Evolutionary conservation across 305 asterid genomes (phyloP).

Genomic region (Fraxinus platypoda): DNA sequence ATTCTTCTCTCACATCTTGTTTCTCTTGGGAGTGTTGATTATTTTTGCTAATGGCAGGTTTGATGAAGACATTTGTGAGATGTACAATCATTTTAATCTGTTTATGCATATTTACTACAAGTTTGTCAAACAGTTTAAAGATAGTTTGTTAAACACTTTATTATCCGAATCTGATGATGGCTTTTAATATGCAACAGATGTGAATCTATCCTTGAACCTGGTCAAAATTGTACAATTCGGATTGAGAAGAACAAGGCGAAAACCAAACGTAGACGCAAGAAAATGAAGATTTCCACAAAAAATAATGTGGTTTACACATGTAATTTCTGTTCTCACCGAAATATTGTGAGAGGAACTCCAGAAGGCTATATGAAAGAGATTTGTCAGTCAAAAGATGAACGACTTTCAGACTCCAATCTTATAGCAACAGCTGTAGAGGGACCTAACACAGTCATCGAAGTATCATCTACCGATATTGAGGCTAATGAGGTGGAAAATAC

Average conservation of each 20-base stretch:
- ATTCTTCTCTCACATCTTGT: neutral
- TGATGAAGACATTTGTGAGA: neutral
- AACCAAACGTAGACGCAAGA: constrained; percentile 32
- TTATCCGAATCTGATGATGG: constrained; percentile 13
- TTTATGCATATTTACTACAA: neutral
- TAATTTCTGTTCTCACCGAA: constrained; percentile 62
- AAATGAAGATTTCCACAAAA: constrained; percentile 26
- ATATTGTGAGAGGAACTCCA: constrained; percentile 65
- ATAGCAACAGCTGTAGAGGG: too few species aligned
- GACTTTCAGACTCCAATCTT: constrained; percentile 13
- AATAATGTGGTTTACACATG: constrained; percentile 65
- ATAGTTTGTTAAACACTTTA: neutral
- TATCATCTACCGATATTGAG: neutral
- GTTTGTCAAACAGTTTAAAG: neutral
- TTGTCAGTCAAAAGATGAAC: constrained; percentile 43
- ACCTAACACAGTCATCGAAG: too few species aligned
- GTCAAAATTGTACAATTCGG: constrained; percentile 56
- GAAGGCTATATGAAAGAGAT: constrained; percentile 33
- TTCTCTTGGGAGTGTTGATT: neutral
- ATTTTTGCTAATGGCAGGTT: neutral
- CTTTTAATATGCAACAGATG: constrained; percentile 26
- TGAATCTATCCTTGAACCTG: constrained; percentile 62
- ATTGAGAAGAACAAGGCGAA: constrained; percentile 50
- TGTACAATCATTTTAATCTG: neutral
- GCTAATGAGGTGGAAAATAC: constrained; percentile 9